phyloP scores from a whole-genome alignment of 768 basidiomycete genomes.

The Rhizopogon salebrosus region DNA sequence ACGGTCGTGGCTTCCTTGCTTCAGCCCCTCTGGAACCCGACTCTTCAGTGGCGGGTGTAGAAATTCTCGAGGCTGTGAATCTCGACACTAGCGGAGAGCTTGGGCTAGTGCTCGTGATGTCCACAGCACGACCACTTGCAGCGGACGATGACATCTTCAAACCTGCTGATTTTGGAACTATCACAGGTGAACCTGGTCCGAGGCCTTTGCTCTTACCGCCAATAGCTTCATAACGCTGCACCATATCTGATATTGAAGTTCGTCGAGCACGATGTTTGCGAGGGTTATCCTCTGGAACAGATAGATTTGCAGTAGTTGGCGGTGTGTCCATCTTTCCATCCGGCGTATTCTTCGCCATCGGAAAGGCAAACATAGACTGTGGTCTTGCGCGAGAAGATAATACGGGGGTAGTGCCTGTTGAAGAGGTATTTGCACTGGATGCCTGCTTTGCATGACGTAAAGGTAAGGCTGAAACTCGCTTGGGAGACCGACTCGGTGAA shows the following conservation, averaged over 20 bases:
- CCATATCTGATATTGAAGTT: slow-evolving; percentile 84
- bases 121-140: slow-evolving; percentile 15
- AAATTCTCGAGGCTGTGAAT: slow-evolving; percentile 16
- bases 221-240: slow-evolving; percentile 75
- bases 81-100: slow-evolving; percentile 21
- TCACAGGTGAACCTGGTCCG: slow-evolving; percentile 25
- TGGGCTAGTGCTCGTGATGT: slow-evolving; percentile 10
- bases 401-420: slow-evolving; percentile 19
- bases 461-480: slow-evolving; percentile 19
- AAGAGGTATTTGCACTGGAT: slow-evolving; percentile 19
- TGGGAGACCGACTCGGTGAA: slow-evolving; percentile 26
- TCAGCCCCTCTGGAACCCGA: slow-evolving; percentile 9
- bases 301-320: slow-evolving; percentile 29
- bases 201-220: slow-evolving; percentile 32
- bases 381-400: slow-evolving; percentile 54
- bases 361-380: slow-evolving; percentile 78
- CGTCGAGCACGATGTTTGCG: slow-evolving; percentile 41
- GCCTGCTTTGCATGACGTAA: slow-evolving; percentile 26
- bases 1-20: slow-evolving; percentile 15
- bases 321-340: slow-evolving; percentile 32
- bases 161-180: slow-evolving; percentile 24
- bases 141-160: slow-evolving; percentile 13
- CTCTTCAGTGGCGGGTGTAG: slow-evolving; percentile 8
- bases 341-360: slow-evolving; percentile 36
- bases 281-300: slow-evolving; percentile 44